phyloP scores from a whole-genome alignment of 2,329 filamentous ascomycete species.

The Ophiostoma sp. region DNA sequence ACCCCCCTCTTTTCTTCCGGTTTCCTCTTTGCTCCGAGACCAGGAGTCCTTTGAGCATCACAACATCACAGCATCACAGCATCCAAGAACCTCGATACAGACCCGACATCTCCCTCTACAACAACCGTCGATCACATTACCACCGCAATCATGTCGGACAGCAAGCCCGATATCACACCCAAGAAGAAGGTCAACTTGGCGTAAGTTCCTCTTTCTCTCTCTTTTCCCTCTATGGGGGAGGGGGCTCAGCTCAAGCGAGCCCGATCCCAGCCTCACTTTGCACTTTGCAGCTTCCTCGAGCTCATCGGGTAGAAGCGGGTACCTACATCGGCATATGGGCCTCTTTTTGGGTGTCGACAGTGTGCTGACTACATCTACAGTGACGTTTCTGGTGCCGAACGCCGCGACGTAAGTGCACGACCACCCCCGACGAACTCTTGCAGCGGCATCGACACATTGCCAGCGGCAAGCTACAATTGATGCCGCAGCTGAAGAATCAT shows the following conservation, averaged over 20 bases:
- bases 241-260: neutral
- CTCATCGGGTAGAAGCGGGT: neutral
- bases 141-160: conserved; percentile 60
- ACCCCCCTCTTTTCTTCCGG: conserved; percentile 2
- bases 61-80: neutral
- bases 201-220: conserved; percentile 46
- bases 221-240: neutral
- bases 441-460: neutral
- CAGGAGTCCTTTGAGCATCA: neutral
- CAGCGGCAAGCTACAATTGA: neutral
- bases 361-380: conserved; percentile 49
- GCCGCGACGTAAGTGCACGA: conserved; percentile 53
- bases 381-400: conserved; percentile 82
- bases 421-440: neutral
- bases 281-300: conserved; percentile 1
- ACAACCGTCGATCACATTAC: neutral
- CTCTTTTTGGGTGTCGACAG: conserved; percentile 17
- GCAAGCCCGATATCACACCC: conserved; percentile 34
- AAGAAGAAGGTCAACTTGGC: conserved; percentile 68
- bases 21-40: conserved; percentile 11
- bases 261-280: conserved; percentile 2
- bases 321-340: neutral
- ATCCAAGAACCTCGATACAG: neutral
- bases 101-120: neutral
- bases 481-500: neutral